Evolutionary conservation across 495 filamentous ascomycete species (phyloP), one percentile per base, ranked within the genome.

Genomic region (Penicillium turbatum): DNA sequence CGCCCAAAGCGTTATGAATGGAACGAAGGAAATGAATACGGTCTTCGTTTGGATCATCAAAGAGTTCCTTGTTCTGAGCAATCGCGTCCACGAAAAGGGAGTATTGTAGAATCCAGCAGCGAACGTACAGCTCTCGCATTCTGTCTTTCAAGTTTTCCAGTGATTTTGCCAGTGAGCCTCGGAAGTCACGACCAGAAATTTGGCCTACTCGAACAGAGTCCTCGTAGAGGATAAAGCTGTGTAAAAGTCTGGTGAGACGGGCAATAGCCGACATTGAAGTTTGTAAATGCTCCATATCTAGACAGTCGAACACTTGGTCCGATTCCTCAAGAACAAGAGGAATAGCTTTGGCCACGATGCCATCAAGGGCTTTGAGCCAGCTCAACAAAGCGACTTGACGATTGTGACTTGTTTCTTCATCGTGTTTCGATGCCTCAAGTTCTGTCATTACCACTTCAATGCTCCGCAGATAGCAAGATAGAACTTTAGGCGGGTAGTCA

Each of bases 91-190:
- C 86, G 13, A 96, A 61, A 47, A 96, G 74, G 0, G 81, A 80
- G 65, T 86, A 87, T 50, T 87, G 82, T 29, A 97, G 69, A 9
- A 86, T 86, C 91, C 93, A 97, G 26, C 84, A 84, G 37, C 88
- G 83, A 6, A 97, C 85, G 56, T 96, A 87, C 80, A 95, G 88
- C 53, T 97, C 92, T 32, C 89, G 82, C 36, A 96, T 79, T 63
- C 85, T 90, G 21, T 80, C 82, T 42, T 84, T 78, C 54, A 89
- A 86, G 11, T 72, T 74, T 46, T 80, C 75, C 0, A 76, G 65
- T 16, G 69, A 77, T 53, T 69, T 75, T 6, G 73, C 74, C 12
- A 78, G 61, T 30, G 63, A 64, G 48, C 62, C 73, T 30, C 72
- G 77, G 45, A 76, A 58, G 52, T 68, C 67, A 31, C 69, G 64